Evolutionary conservation across 208 protist genomes (phyloP).

Genomic region (Leishmania amazonensis): DNA sequence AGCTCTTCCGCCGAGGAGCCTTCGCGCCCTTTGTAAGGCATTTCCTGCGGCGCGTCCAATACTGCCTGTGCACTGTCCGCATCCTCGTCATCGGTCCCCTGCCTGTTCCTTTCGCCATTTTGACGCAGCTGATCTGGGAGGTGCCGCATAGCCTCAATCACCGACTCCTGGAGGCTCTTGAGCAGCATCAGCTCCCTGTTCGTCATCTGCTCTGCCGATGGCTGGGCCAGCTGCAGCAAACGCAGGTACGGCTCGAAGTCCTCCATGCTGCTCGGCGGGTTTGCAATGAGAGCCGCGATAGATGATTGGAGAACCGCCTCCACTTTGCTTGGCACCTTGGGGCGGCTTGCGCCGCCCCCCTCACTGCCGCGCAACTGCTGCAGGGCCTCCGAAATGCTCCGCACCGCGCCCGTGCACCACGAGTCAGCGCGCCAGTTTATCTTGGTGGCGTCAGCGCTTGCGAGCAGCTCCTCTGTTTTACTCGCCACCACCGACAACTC

Average conservation of each 20-base stretch:
- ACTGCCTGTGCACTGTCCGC: slow-evolving; percentile 19
- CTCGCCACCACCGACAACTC: slow-evolving; percentile 18
- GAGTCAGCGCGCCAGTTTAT: slow-evolving; percentile 28
- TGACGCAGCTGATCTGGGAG: slow-evolving; percentile 6
- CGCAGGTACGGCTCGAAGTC: slow-evolving; percentile 45
- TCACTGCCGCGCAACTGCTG: slow-evolving; percentile 9
- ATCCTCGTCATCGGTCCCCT: slow-evolving; percentile 1
- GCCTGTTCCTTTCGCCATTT: slow-evolving; percentile 9
- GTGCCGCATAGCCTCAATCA: slow-evolving; percentile 25
- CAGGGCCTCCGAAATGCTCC: slow-evolving; percentile 14
- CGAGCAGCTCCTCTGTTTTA: slow-evolving; percentile 27
- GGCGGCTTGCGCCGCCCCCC: not conserved
- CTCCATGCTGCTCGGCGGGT: slow-evolving; percentile 31
- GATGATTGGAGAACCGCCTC: slow-evolving; percentile 26
- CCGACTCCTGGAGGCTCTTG: slow-evolving; percentile 50
- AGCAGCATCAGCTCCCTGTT: slow-evolving; percentile 37
- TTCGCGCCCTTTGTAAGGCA: slow-evolving; percentile 62
- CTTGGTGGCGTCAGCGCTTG: slow-evolving; percentile 16
- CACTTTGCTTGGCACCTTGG: slow-evolving; percentile 18
- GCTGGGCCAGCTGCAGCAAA: slow-evolving; percentile 40
- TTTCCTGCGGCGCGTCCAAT: slow-evolving; percentile 42
- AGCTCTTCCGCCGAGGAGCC: slow-evolving; percentile 43
- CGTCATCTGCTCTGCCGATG: slow-evolving; percentile 33
- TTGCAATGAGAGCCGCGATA: slow-evolving; percentile 6
- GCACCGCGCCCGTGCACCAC: slow-evolving; percentile 5